Percentiles rank a stretch among this genome's conserved stretches.
Evolutionary conservation across 192 early-diverging fungal species (phyloP).

Genomic region (Rhizophagus sp.): DNA sequence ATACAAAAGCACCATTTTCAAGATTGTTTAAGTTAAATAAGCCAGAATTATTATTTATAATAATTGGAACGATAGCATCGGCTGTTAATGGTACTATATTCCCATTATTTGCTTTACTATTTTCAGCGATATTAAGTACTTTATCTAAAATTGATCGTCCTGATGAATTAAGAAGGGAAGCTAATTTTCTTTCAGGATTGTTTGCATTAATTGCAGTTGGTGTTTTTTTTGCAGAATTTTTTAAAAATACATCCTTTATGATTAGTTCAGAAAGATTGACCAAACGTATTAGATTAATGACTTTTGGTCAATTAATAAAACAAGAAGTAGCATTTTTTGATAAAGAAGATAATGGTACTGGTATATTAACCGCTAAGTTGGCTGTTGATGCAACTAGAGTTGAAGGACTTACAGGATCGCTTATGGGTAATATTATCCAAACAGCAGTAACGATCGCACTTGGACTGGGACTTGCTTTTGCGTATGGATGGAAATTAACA

Average conservation of each 20-base stretch:
- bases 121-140: neutral
- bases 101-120: neutral
- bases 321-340: conserved; percentile 93
- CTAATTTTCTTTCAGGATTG: neutral
- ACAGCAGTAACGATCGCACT: neutral
- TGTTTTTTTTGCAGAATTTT: conserved; percentile 14
- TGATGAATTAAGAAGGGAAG: neutral
- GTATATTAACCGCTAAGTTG: conserved; percentile 82
- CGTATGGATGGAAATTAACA: conserved; percentile 26
- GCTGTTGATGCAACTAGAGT: conserved; percentile 70
- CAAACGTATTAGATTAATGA: conserved; percentile 59
- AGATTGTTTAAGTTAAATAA: conserved; percentile 55
- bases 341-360: conserved; percentile 68
- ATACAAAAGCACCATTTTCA: conserved; percentile 52
- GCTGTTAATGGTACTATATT: conserved; percentile 71
- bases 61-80: conserved; percentile 60
- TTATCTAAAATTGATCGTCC: conserved; percentile 15
- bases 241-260: conserved; percentile 23
- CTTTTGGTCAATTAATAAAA: conserved; percentile 71
- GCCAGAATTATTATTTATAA: conserved; percentile 53
- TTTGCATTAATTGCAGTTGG: conserved; percentile 50
- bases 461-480: conserved; percentile 28
- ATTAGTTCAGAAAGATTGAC: conserved; percentile 40
- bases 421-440: conserved; percentile 25
- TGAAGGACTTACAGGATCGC: conserved; percentile 14